Evolutionary conservation across 495 filamentous ascomycete species (phyloP).

Genomic region (Penicillium atrosanguineum): DNA sequence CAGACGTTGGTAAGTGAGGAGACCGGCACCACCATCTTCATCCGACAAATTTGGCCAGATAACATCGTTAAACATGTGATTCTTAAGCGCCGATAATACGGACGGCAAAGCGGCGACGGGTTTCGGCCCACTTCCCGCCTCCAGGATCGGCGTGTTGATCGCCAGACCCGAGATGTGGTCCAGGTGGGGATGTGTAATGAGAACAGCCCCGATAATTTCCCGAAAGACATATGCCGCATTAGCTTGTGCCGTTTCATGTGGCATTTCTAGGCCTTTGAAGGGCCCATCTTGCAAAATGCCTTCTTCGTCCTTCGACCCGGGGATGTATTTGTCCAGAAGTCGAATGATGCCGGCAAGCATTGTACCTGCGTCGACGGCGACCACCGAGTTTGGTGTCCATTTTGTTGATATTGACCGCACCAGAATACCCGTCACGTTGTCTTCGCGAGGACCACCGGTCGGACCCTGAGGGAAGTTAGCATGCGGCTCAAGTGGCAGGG

Average conservation of each 20-base stretch:
- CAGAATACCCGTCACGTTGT: conserved; percentile 83
- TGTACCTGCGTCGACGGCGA: conserved; percentile 90
- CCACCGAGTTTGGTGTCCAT: conserved; percentile 75
- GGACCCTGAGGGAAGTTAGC: conserved; percentile 67
- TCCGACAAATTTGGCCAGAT: conserved; percentile 98
- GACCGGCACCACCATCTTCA: conserved; percentile 89
- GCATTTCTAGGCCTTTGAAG: conserved; percentile 72
- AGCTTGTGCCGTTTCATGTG: conserved; percentile 56
- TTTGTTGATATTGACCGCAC: conserved; percentile 74
- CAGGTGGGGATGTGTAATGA: conserved; percentile 92
- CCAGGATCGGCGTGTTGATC: conserved; percentile 83
- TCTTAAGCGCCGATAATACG: conserved; percentile 84
- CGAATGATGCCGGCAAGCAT: conserved; percentile 80
- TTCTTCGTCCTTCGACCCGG: conserved; percentile 25
- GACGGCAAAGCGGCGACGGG: conserved; percentile 78
- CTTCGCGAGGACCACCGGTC: conserved; percentile 86
- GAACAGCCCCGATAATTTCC: conserved; percentile 76
- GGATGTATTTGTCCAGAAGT: conserved; percentile 59
- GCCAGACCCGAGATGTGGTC: conserved; percentile 91
- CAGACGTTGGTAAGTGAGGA: conserved; percentile 86
- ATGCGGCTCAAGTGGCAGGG: not conserved
- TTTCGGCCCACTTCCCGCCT: conserved; percentile 72
- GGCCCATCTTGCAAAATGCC: conserved; percentile 50
- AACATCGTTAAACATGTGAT: conserved; percentile 93
- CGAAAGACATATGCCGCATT: conserved; percentile 79